phyloP scores from a whole-genome alignment of 2,329 filamentous ascomycete species.

The Aureobasidium sp. region DNA sequence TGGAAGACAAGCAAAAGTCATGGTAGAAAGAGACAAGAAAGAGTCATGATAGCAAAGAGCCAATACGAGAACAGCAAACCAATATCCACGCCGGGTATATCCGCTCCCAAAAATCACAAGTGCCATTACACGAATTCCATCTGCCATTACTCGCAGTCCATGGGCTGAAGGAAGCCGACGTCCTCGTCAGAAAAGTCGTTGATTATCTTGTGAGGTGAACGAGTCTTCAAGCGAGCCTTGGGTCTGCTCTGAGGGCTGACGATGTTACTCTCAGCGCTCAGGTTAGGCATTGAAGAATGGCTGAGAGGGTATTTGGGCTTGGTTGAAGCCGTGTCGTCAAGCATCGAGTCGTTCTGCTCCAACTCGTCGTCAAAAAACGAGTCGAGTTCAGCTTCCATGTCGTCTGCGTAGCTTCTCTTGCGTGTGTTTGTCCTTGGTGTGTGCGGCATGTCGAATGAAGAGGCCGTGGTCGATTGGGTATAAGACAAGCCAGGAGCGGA shows the following conservation, averaged over 20 bases:
- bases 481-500: slow-evolving; percentile 29
- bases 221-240: slow-evolving; percentile 13
- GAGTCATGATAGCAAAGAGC: not conserved
- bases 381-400: slow-evolving; percentile 31
- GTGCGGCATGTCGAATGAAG: slow-evolving; percentile 31
- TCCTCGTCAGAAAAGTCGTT: slow-evolving; percentile 13
- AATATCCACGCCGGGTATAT: not conserved
- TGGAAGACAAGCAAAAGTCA: not conserved
- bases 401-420: slow-evolving; percentile 32
- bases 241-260: slow-evolving; percentile 8
- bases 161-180: slow-evolving; percentile 14
- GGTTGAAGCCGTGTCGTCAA: not conserved
- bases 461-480: slow-evolving; percentile 33
- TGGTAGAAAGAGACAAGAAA: not conserved
- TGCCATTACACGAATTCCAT: not conserved
- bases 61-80: not conserved
- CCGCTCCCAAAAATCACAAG: not conserved
- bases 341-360: not conserved
- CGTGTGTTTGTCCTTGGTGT: slow-evolving; percentile 17
- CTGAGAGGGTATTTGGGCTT: slow-evolving; percentile 5
- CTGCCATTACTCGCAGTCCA: slow-evolving; percentile 14
- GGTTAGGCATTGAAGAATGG: slow-evolving; percentile 8
- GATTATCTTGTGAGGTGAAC: not conserved
- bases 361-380: slow-evolving; percentile 25
- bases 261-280: not conserved